Evolutionary conservation across 768 basidiomycete species (phyloP), one percentile per base, ranked within the genome.

Genomic region (Nidularia pulvinata): DNA sequence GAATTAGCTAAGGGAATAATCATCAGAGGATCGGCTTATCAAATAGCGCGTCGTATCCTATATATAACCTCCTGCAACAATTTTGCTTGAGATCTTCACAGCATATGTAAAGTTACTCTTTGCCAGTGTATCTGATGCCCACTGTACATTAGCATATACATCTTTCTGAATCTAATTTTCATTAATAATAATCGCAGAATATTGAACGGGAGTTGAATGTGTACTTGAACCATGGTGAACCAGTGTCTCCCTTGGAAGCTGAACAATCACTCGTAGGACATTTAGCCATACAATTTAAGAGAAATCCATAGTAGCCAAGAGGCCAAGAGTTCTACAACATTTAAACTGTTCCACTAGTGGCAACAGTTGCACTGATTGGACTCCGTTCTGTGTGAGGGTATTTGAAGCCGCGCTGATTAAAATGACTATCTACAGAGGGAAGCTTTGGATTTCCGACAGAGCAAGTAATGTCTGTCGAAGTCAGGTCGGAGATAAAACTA

Each of bases 251-350:
- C 55, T 72, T 73, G 53, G 54, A 72, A 19, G 62, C 61, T 7
- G 69, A 74, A 50, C 72, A 74, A 46, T 66, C 68, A 11, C 61
- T 60, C 4, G 68, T 59, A 13, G 68, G 61, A 59, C 72, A 74
- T 56, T 66, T 71, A 7, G 71, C 71, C 69, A 74, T 72, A 51
- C 72, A 74, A 56, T 74, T 71, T 11, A 73, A 55, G 37, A 74
- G 68, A 16, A 71, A 71, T 7, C 71, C 72, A 46, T 59, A 72
- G 52, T 74, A 71, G 3, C 71, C 72, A 19, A 69, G 48, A 1
- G 71, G 71, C 71, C 72, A 74, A 10, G 71, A 73, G 51, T 73
- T 74, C 72, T 71, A 74, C 6, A 69, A 61, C 22, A 69, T 63
- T 22, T 60, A 55, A 9, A 73, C 68, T 11, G 68, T 70, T 9